These are phyloP conservation scores for Vanrija sp. DNA, from an alignment of 1,284 basidiomycete genomes.

Conservation along the genomic window DNA sequence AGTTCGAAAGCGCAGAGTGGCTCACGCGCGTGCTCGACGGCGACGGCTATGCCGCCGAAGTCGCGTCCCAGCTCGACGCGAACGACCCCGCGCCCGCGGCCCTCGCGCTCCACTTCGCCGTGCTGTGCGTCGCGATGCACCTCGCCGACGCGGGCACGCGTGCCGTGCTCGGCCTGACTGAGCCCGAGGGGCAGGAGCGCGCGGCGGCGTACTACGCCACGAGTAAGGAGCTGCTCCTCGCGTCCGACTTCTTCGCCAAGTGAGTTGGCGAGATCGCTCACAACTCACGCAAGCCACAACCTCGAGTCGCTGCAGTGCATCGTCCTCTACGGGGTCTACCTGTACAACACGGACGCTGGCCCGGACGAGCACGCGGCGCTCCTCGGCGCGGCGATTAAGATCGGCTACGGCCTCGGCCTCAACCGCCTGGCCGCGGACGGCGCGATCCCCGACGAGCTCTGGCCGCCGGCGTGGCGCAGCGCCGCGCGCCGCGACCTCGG, in stretches of 20 bases:
- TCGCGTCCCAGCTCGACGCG: not conserved
- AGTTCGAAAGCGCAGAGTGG: slow-evolving; percentile 1
- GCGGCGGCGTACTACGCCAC: slow-evolving; percentile 5
- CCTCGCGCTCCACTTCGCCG: too few species aligned
- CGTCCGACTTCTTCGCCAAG: slow-evolving; percentile 8
- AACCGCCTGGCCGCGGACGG: slow-evolving; percentile 4
- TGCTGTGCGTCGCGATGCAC: too few species aligned
- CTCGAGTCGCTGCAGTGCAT: slow-evolving; percentile 13
- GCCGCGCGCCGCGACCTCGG: not conserved
- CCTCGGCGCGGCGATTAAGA: slow-evolving; percentile 12
- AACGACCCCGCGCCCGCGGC: too few species aligned
- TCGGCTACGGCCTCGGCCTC: slow-evolving; percentile 9
- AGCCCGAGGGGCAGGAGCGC: not conserved
- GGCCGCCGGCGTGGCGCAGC: slow-evolving; percentile 7
- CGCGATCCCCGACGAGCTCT: not conserved
- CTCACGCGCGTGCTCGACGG: slow-evolving; percentile 4
- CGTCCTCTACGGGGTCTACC: slow-evolving; percentile 11
- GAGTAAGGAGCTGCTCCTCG: slow-evolving; percentile 9
- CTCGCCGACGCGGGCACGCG: too few species aligned
- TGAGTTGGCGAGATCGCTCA: too few species aligned
- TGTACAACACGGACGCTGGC: slow-evolving; percentile 11
- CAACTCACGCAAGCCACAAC: not conserved
- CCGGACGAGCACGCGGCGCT: slow-evolving; percentile 12
- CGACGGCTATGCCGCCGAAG: slow-evolving; percentile 5
- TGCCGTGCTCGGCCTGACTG: too few species aligned